A percentile compares a stretch with the other conserved stretches of the same genome.
phyloP scores from a whole-genome alignment of 495 filamentous ascomycete species.

The Lophium mytilinum region DNA sequence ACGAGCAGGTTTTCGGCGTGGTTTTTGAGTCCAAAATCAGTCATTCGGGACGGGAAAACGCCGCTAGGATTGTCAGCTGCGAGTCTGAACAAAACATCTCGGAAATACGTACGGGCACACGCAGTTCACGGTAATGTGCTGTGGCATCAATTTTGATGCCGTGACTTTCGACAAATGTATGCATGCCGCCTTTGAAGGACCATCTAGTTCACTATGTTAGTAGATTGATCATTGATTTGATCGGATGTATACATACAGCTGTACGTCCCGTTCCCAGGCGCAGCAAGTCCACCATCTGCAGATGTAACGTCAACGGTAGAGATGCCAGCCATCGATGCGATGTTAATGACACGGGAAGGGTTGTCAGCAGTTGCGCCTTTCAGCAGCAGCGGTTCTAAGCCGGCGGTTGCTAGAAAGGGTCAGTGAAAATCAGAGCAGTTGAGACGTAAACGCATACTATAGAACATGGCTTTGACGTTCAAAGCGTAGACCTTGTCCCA shows the following conservation, averaged over 20 bases:
- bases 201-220: constrained; percentile 12
- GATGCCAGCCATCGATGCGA: constrained; percentile 33
- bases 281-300: constrained; percentile 24
- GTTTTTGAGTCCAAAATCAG: constrained; percentile 27
- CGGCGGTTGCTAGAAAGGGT: constrained; percentile 12
- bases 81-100: too few species aligned
- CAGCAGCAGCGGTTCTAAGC: constrained; percentile 22
- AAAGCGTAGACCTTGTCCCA: constrained; percentile 34
- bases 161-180: constrained; percentile 34
- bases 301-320: constrained; percentile 32
- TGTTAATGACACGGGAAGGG: constrained; percentile 30
- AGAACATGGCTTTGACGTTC: constrained; percentile 33
- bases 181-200: constrained; percentile 31
- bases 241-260: constrained; percentile 13
- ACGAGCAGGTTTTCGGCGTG: constrained; percentile 28
- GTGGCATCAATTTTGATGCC: constrained; percentile 31
- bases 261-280: constrained; percentile 30
- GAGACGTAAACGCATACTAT: neutral
- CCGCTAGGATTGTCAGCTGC: neutral
- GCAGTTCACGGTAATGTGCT: constrained; percentile 31
- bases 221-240: neutral
- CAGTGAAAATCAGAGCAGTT: too few species aligned
- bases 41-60: constrained; percentile 34
- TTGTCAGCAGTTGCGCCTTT: constrained; percentile 29
- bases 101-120: constrained; percentile 28